Conservation (phyloP, 306 rosid genomes). For the Cicer bijugum region DNA sequence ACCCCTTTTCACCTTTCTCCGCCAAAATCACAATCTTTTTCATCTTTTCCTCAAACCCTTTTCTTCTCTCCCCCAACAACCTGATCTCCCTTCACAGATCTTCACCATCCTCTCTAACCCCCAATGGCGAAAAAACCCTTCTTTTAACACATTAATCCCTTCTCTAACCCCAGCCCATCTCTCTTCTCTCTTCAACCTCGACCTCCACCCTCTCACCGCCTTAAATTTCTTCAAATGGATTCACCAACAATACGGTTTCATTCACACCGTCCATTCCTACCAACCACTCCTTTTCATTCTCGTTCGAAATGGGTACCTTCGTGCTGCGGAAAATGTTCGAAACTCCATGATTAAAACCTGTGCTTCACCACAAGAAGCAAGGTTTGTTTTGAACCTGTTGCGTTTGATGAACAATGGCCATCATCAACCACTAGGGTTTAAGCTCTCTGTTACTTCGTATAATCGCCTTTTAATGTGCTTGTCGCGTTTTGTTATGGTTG, state of each 20-base stretch:
- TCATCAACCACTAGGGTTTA: slow-evolving; percentile 42
- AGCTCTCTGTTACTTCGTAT: slow-evolving; percentile 69
- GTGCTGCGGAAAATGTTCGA: slow-evolving; percentile 64
- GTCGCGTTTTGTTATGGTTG: slow-evolving; percentile 54
- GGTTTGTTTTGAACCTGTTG: slow-evolving; percentile 54
- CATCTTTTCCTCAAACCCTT: slow-evolving; percentile 42
- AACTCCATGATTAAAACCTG: slow-evolving; percentile 67
- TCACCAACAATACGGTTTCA: slow-evolving; percentile 49
- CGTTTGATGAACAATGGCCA: slow-evolving; percentile 51
- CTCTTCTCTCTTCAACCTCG: slow-evolving; percentile 58
- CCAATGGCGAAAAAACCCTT: slow-evolving; percentile 67
- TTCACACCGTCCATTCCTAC: slow-evolving; percentile 59
- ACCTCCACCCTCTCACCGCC: slow-evolving; percentile 68
- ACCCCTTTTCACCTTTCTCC: slow-evolving; percentile 45
- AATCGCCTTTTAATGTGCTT: slow-evolving; percentile 63
- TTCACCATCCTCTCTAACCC: slow-evolving; percentile 62
- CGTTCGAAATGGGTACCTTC: slow-evolving; percentile 54
- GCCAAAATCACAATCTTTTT: slow-evolving; percentile 32
- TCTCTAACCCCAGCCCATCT: slow-evolving; percentile 61
- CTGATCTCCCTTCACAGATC: slow-evolving; percentile 58
- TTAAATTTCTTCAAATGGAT: slow-evolving; percentile 74
- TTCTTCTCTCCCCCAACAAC: slow-evolving; percentile 48
- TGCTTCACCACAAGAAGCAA: slow-evolving; percentile 48
- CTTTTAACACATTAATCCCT: slow-evolving; percentile 55
- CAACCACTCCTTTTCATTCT: slow-evolving; percentile 61